A percentile compares a stretch with the other conserved stretches of the same genome.
phyloP scores from a whole-genome alignment of 2,329 filamentous ascomycete genomes.

The Xylariales sp. region DNA sequence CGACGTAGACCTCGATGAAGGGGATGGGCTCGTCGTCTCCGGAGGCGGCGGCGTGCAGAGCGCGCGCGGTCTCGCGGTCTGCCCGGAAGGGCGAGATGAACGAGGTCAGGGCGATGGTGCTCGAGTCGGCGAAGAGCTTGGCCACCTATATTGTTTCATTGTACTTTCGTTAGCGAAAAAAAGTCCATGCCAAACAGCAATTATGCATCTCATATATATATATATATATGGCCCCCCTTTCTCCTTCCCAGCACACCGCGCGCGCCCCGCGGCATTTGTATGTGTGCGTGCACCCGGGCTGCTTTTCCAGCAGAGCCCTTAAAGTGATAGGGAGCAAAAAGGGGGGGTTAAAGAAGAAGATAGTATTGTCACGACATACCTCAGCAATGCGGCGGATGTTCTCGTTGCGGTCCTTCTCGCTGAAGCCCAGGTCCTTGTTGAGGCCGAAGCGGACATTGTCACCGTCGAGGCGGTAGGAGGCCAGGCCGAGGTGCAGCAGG shows the following conservation, averaged over 20 bases:
- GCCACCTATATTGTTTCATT: too few relatives aligned
- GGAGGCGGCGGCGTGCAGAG: conserved; percentile 62
- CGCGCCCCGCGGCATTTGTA: background rate
- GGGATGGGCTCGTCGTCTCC: conserved; percentile 66
- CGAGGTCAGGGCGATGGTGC: conserved; percentile 83
- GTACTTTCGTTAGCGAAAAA: too few relatives aligned
- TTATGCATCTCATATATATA: too few relatives aligned
- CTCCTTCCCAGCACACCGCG: too few relatives aligned
- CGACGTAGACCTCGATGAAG: conserved; percentile 92
- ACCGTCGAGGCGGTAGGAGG: conserved; percentile 91
- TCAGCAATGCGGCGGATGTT: conserved; percentile 97
- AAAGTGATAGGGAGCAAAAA: conserved; percentile 1
- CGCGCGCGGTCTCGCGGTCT: conserved; percentile 77
- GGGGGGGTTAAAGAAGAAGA: too few relatives aligned
- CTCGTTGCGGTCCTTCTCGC: conserved; percentile 88
- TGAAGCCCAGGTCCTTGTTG: conserved; percentile 96
- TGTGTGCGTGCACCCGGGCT: background rate
- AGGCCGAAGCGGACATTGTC: conserved; percentile 98
- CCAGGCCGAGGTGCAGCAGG: conserved; percentile 76
- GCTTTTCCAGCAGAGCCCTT: background rate
- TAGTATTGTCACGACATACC: too few relatives aligned
- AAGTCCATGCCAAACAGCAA: too few relatives aligned
- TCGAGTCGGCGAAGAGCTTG: conserved; percentile 90
- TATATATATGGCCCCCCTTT: too few relatives aligned
- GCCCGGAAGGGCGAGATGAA: conserved; percentile 95